Conservation (phyloP, 495 filamentous ascomycete species). For the Astrothelium macrocarpum region DNA sequence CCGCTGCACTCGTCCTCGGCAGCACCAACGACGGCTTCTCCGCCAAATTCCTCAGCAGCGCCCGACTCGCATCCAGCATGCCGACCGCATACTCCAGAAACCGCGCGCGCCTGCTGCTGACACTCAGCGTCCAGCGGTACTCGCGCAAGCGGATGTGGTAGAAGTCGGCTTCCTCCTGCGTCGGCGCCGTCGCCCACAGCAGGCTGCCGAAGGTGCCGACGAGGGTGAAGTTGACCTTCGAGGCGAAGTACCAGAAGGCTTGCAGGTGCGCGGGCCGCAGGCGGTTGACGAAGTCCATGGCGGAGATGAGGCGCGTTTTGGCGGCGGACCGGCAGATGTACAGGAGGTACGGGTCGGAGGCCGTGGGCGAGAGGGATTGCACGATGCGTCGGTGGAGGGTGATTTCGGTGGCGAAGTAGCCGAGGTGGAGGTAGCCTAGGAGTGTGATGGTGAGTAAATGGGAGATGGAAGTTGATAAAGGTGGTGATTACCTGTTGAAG, state of each 20-base stretch:
- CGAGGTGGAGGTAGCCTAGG: conserved; percentile 69
- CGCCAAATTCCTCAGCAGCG: conserved; percentile 30
- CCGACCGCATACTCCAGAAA: conserved; percentile 69
- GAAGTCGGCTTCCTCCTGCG: conserved; percentile 88
- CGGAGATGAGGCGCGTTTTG: conserved; percentile 55
- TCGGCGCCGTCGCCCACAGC: conserved; percentile 77
- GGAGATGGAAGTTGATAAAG: neutral
- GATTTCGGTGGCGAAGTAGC: conserved; percentile 77
- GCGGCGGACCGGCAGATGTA: conserved; percentile 93
- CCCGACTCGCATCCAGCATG: conserved; percentile 48
- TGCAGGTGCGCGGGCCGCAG: conserved; percentile 32
- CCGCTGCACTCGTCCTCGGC: conserved; percentile 21
- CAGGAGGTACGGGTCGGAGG: conserved; percentile 55
- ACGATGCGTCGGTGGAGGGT: conserved; percentile 76
- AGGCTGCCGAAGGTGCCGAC: conserved; percentile 74
- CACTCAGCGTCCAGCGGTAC: conserved; percentile 87
- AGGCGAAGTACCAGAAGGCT: conserved; percentile 58
- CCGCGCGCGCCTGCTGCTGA: conserved; percentile 69
- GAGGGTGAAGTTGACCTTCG: conserved; percentile 69
- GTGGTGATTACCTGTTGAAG: conserved; percentile 30
- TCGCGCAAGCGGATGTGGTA: conserved; percentile 77
- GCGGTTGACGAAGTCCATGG: conserved; percentile 38
- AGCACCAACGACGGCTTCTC: conserved; percentile 27
- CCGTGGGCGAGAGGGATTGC: conserved; percentile 50
- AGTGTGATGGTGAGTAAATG: neutral